These are phyloP conservation scores for Carallia pectinifolia DNA, from an alignment of 345 rosid species.

Conservation along the genomic window DNA sequence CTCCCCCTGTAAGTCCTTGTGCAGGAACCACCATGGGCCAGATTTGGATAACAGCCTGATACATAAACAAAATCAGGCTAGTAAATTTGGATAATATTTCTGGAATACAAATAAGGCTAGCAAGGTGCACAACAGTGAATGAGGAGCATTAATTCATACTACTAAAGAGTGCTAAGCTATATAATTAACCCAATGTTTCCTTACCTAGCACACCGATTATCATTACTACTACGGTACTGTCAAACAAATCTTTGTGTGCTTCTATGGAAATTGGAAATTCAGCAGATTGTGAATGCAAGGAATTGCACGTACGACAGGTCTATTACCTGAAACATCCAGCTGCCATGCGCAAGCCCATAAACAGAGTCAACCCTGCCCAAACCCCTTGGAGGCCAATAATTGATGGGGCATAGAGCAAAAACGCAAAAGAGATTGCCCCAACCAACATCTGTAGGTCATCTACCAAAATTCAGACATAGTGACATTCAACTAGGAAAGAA, in stretches of 20 bases:
- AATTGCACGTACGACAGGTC: neutral
- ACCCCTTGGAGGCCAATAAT: constrained; percentile 73
- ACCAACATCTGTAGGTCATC: neutral
- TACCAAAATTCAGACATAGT: neutral
- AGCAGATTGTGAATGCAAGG: no score
- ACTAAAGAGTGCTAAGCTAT: no score
- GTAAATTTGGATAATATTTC: neutral
- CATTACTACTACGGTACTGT: no score
- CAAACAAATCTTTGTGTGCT: no score
- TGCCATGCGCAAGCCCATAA: constrained; percentile 74
- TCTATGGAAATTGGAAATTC: no score
- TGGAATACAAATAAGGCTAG: no score
- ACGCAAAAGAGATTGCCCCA: constrained; percentile 41
- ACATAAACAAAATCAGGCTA: constrained; percentile 6
- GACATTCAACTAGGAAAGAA: neutral
- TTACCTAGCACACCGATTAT: no score
- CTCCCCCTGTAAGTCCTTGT: constrained; percentile 34
- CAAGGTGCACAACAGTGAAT: no score
- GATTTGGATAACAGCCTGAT: constrained; percentile 57
- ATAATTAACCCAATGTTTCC: no score
- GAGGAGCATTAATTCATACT: no score
- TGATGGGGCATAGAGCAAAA: constrained; percentile 59
- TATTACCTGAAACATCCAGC: constrained; percentile 79
- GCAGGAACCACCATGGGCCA: constrained; percentile 99
- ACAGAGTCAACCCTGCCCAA: constrained; percentile 85